phyloP scores from a whole-genome alignment of 495 filamentous ascomycete species.

The Aspergillus biplanus region DNA sequence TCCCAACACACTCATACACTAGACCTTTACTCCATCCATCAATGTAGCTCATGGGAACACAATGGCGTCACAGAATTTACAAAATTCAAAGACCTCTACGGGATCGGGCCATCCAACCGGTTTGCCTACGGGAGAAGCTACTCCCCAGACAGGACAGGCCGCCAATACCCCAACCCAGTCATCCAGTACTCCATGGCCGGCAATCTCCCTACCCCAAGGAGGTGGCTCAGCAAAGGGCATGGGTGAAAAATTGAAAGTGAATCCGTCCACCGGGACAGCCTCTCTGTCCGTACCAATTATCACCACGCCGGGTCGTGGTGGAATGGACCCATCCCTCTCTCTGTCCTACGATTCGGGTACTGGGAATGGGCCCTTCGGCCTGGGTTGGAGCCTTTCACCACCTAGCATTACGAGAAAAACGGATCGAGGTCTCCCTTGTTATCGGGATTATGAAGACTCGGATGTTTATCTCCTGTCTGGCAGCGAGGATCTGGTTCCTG shows the following conservation, averaged over 20 bases:
- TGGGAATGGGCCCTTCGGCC: slow-evolving; percentile 4
- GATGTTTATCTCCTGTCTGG: slow-evolving; percentile 4
- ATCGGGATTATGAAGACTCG: background rate
- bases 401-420: slow-evolving; percentile 1
- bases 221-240: background rate
- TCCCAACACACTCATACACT: background rate
- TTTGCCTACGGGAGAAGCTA: background rate
- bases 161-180: background rate
- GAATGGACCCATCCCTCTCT: background rate
- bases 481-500: slow-evolving; percentile 7
- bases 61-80: background rate
- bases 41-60: too few relatives aligned
- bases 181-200: background rate
- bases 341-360: slow-evolving; percentile 4
- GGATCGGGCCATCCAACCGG: background rate
- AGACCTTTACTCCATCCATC: too few relatives aligned
- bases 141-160: background rate
- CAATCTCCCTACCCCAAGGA: background rate
- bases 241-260: slow-evolving; percentile 10
- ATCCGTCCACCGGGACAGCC: background rate
- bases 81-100: background rate
- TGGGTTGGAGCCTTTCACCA: slow-evolving; percentile 1
- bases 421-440: background rate
- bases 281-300: background rate
- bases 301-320: background rate